Evolutionary conservation across 495 filamentous ascomycete genomes (phyloP).

Genomic region (Penicillium roqueforti): DNA sequence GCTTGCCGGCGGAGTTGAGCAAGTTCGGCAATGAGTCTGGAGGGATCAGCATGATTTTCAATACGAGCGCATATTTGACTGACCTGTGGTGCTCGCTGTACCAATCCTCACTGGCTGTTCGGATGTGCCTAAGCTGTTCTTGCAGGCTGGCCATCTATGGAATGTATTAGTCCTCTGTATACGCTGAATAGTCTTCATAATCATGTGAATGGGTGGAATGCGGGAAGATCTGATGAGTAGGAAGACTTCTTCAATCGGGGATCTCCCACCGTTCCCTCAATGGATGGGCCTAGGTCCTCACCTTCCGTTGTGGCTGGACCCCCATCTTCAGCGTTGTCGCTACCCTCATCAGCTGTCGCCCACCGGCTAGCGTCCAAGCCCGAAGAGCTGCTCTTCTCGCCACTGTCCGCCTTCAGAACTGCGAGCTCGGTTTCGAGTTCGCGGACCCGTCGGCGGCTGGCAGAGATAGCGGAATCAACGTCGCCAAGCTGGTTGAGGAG

Average conservation of each 20-base stretch:
- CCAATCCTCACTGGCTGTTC: constrained; percentile 44
- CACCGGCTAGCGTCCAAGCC: constrained; percentile 42
- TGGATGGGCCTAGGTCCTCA: constrained; percentile 52
- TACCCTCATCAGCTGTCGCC: constrained; percentile 34
- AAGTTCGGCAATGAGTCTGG: constrained; percentile 43
- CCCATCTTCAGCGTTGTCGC: constrained; percentile 30
- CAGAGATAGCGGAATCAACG: constrained; percentile 37
- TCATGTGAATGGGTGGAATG: constrained; percentile 38
- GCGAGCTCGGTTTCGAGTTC: constrained; percentile 46
- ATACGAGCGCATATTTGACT: constrained; percentile 8
- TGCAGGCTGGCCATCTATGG: constrained; percentile 50
- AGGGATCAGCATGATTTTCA: not conserved
- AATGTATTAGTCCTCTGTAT: constrained; percentile 24
- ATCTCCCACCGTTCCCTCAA: constrained; percentile 52
- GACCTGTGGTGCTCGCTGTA: constrained; percentile 44
- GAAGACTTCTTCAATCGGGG: constrained; percentile 38
- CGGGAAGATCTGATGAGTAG: constrained; percentile 32
- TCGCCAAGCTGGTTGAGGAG: constrained; percentile 43
- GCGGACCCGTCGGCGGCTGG: constrained; percentile 39
- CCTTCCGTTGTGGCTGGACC: constrained; percentile 45
- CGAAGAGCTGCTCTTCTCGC: constrained; percentile 21
- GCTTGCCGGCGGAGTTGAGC: constrained; percentile 35
- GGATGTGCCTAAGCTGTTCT: constrained; percentile 50
- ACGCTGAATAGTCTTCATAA: constrained; percentile 14
- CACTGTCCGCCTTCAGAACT: constrained; percentile 33